Evolutionary conservation across 352 stramenopile species (phyloP), one percentile per base, ranked within the genome.

Genomic region (Phytophthora cajani): DNA sequence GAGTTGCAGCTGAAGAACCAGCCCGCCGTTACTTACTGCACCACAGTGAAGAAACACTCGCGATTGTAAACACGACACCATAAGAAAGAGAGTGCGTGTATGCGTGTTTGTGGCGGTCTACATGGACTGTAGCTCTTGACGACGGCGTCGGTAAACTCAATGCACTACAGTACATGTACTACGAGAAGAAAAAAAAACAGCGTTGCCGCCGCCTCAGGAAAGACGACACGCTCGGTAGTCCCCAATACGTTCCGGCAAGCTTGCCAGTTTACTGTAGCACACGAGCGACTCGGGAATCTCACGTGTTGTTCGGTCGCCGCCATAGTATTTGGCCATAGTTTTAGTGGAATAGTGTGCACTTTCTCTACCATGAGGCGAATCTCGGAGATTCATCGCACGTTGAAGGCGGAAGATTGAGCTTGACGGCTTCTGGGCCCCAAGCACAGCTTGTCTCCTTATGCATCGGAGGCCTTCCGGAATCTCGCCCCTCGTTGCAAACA

Each of bases 381-480:
- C 68, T 75, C 25, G 23, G 14, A 58, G 56, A 67, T 42, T 50
- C n/a, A 42, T 8, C 7, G 38, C 58, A 62, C 36, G 33, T 72
- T 72, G 58, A 72, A 72, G 62, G 16, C 40, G 53, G 59, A 69
- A 50, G 33, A 63, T 63, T 54, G 65, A 55, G 32, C 72, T 64
- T 42, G 4, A 44, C 36, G 44, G 30, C 27, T 30, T 23, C 16
- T 30, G n/a, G 47, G 32, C 42, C 16, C 42, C 42, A 49, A n/a
- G 42, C 14, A 49, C 42, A 42, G 40, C 14, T 44, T 59, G 25
- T 59, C 40, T 30, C 25, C 14, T 16, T n/a, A 5, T 11, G 32
- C 38, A 25, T 30, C 30, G 25, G 23, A 32, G 14, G 21, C 21
- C 16, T 64, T 64, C 56, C 38, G 30, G 51, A 69, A 58, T 69